A percentile compares a stretch with the other conserved stretches of the same genome.
These are phyloP conservation scores for Solanum neorickii DNA, from an alignment of 257 asterid species.

Conservation along the genomic window DNA sequence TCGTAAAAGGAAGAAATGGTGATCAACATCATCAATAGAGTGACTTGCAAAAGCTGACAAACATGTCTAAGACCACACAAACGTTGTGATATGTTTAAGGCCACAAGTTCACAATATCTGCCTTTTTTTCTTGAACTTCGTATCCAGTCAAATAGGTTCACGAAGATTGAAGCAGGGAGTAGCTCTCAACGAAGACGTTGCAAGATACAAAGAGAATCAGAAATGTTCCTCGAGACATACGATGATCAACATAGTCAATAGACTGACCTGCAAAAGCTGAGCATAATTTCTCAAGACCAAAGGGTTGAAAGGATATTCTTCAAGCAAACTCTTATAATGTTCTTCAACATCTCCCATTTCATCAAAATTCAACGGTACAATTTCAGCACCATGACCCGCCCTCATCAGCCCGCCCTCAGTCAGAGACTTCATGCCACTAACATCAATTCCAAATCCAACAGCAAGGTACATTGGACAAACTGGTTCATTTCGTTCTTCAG, in stretches of 20 bases:
- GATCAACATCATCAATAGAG: background rate
- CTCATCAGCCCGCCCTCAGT: background rate
- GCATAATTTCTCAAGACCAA: constrained; percentile 54
- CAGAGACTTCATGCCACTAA: background rate
- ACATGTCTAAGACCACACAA: background rate
- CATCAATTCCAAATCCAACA: constrained; percentile 1
- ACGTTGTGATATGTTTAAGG: background rate
- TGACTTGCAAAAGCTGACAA: background rate
- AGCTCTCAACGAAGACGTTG: background rate
- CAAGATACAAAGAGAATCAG: background rate
- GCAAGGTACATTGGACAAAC: constrained; percentile 4
- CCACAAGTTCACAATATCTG: background rate
- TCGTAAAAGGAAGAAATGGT: background rate
- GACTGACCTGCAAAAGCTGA: constrained; percentile 53
- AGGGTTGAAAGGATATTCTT: constrained; percentile 43
- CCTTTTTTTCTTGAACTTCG: background rate
- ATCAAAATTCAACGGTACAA: background rate
- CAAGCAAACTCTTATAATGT: constrained; percentile 17
- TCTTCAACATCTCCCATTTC: constrained; percentile 23
- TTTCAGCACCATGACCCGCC: background rate
- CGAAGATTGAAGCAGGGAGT: background rate
- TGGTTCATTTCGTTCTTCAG: constrained; percentile 1
- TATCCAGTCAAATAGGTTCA: background rate
- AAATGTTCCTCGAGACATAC: background rate
- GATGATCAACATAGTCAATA: background rate